phyloP scores from a whole-genome alignment of 306 rosid species.

The Cucurbita argyrosperma region DNA sequence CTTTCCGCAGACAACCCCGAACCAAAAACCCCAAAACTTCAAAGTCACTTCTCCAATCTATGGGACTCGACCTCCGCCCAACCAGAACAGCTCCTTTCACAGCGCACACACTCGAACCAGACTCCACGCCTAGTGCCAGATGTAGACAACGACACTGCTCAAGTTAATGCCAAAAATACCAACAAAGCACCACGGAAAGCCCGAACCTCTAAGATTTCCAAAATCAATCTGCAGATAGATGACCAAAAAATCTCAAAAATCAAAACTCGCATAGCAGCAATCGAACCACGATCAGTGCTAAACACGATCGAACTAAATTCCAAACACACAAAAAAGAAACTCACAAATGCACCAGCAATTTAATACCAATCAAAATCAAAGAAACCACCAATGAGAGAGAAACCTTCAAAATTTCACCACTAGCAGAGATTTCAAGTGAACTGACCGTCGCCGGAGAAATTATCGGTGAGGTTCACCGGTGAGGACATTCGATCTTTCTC shows the following conservation, averaged over 20 bases:
- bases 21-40: neutral
- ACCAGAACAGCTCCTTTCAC: neutral
- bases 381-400: neutral
- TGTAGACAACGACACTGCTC: slow-evolving; percentile 8
- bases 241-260: neutral
- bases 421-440: neutral
- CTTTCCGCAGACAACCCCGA: neutral
- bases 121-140: slow-evolving; percentile 3
- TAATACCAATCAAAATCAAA: neutral
- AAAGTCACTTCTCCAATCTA: neutral
- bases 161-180: slow-evolving; percentile 5
- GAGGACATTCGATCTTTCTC: slow-evolving; percentile 9
- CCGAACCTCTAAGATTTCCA: neutral
- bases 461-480: slow-evolving; percentile 22
- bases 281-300: slow-evolving; percentile 13
- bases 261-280: slow-evolving; percentile 1
- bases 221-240: slow-evolving; percentile 11
- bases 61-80: neutral
- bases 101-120: slow-evolving; percentile 6
- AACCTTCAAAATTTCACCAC: slow-evolving; percentile 5
- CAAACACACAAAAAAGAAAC: neutral
- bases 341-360: neutral
- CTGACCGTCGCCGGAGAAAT: slow-evolving; percentile 12
- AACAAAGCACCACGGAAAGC: slow-evolving; percentile 12
- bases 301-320: slow-evolving; percentile 11